These are phyloP conservation scores for Lycium ferocissimum DNA, from an alignment of 257 asterid species.

Conservation along the genomic window DNA sequence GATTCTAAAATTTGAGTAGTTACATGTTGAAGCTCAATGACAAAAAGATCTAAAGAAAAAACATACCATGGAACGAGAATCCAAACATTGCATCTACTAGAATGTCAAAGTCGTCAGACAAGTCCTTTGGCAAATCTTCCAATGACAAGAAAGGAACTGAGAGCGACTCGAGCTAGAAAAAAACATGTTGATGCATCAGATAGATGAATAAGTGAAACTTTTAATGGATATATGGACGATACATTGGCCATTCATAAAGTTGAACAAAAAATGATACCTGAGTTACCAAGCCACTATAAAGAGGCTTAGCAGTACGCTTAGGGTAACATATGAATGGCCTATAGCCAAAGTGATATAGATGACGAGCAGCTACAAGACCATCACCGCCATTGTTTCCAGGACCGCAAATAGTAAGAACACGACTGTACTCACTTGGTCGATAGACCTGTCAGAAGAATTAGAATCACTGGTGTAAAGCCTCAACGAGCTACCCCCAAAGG, in stretches of 20 bases:
- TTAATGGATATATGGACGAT: neutral
- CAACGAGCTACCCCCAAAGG: neutral
- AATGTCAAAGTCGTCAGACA: constrained; percentile 73
- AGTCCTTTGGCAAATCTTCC: constrained; percentile 78
- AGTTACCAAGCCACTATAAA: constrained; percentile 74
- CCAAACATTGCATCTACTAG: constrained; percentile 92
- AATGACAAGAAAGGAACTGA: constrained; percentile 80
- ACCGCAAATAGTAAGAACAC: constrained; percentile 85
- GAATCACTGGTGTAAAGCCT: neutral
- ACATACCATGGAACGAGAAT: constrained; percentile 88
- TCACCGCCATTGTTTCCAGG: constrained; percentile 99
- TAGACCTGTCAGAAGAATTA: constrained; percentile 64
- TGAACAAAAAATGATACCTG: constrained; percentile 62
- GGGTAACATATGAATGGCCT: constrained; percentile 83
- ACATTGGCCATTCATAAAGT: constrained; percentile 1
- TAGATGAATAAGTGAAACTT: constrained; percentile 15
- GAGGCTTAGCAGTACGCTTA: constrained; percentile 78
- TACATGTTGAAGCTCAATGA: constrained; percentile 24
- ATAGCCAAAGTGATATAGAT: constrained; percentile 87
- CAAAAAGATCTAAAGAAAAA: neutral
- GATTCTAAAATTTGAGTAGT: constrained; percentile 25
- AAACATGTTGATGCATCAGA: constrained; percentile 38
- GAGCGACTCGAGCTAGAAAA: constrained; percentile 84
- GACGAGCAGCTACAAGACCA: constrained; percentile 99
- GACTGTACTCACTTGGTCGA: constrained; percentile 57